Percentiles rank a stretch among this genome's conserved stretches.
Evolutionary conservation across 2,329 filamentous ascomycete species (phyloP).

Genomic region (Diaporthe helianthi): DNA sequence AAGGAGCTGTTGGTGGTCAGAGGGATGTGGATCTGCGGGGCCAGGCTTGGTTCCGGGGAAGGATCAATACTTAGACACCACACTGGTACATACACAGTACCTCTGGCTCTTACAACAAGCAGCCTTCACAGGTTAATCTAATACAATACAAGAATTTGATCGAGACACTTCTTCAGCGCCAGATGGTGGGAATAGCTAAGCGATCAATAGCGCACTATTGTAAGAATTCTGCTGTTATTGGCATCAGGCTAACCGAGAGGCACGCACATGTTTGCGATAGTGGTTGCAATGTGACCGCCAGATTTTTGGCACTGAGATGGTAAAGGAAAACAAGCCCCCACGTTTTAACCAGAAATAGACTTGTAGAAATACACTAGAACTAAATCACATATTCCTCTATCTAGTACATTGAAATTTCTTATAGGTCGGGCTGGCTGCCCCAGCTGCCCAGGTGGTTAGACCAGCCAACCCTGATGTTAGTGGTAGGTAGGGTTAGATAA

Average conservation of each 20-base stretch:
- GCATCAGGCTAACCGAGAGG: not conserved
- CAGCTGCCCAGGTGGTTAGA: too few species aligned
- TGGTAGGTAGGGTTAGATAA: too few species aligned
- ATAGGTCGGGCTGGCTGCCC: too few species aligned
- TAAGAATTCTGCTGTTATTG: not conserved
- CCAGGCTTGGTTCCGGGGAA: not conserved
- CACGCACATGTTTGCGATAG: too few species aligned
- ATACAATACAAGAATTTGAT: not conserved
- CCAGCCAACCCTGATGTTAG: too few species aligned
- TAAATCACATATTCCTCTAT: too few species aligned
- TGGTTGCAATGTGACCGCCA: too few species aligned
- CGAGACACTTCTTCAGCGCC: not conserved
- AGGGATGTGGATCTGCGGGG: not conserved
- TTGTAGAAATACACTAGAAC: too few species aligned
- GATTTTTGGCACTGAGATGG: not conserved
- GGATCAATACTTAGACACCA: not conserved
- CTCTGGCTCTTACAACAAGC: not conserved
- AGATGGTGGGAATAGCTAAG: not conserved
- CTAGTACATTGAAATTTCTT: too few species aligned
- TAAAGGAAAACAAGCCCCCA: too few species aligned
- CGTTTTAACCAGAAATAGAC: too few species aligned
- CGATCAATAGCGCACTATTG: too few species aligned
- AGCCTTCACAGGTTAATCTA: not conserved
- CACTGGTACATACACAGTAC: not conserved
- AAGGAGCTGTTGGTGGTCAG: not conserved